Evolutionary conservation across 2,329 filamentous ascomycete species (phyloP).

Genomic region (Magnaporthiopsis incrustans): DNA sequence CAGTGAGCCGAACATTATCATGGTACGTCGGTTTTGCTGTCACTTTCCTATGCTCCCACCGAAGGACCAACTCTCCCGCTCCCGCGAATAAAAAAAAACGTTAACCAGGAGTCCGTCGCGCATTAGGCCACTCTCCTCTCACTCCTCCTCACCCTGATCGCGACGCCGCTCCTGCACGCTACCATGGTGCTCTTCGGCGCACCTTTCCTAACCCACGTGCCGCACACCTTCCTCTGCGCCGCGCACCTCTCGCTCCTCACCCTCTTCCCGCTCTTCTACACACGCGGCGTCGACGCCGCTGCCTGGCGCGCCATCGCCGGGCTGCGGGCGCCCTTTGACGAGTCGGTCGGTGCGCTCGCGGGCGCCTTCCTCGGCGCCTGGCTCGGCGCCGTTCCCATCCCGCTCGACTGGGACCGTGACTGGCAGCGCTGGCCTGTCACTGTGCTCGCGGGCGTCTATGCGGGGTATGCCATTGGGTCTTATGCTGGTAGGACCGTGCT

Average conservation of each 20-base stretch:
- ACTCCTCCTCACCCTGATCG: constrained; percentile 55
- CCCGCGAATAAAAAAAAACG: not conserved
- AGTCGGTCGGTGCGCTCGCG: constrained; percentile 73
- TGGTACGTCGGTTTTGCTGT: constrained; percentile 29
- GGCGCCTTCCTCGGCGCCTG: constrained; percentile 77
- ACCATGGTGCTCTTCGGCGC: constrained; percentile 84
- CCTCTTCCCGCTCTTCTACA: constrained; percentile 75
- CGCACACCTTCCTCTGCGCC: constrained; percentile 72
- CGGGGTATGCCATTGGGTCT: constrained; percentile 67
- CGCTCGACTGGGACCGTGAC: constrained; percentile 95
- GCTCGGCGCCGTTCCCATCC: constrained; percentile 91
- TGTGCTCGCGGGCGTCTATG: constrained; percentile 73
- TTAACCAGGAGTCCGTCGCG: constrained; percentile 5
- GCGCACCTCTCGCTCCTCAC: constrained; percentile 74
- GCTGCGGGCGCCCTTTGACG: constrained; percentile 65
- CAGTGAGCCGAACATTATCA: constrained; percentile 34
- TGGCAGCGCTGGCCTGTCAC: constrained; percentile 99
- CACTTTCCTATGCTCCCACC: not conserved
- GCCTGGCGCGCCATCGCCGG: constrained; percentile 67
- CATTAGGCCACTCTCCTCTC: constrained; percentile 36
- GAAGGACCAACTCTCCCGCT: not conserved
- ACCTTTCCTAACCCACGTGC: constrained; percentile 71
- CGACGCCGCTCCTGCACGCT: constrained; percentile 55
- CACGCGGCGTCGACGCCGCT: constrained; percentile 65
- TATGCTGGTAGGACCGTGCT: constrained; percentile 43